A percentile compares a stretch with the other conserved stretches of the same genome.
Evolutionary conservation across 116 monocot genomes (phyloP).

Genomic region (Posidonia oceanica): DNA sequence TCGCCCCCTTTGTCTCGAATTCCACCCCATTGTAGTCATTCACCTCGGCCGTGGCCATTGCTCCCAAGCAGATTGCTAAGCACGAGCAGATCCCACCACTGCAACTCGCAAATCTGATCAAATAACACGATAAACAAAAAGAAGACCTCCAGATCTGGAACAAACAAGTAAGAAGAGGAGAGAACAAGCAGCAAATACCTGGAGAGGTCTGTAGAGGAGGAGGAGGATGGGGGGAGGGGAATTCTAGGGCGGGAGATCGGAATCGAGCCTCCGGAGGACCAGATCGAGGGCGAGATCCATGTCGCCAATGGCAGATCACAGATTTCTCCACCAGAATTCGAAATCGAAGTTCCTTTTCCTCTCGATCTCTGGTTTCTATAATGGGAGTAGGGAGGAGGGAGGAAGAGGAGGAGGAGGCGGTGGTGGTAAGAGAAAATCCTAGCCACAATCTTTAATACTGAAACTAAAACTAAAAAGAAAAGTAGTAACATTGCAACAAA

Average conservation of each 20-base stretch:
- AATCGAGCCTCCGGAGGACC: background rate
- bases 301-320: background rate
- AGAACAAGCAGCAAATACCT: no score
- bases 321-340: background rate
- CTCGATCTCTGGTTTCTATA: no score
- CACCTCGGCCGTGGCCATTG: constrained; percentile 11
- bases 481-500: no score
- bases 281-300: constrained; percentile 1
- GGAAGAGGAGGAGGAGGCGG: no score
- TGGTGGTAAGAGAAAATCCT: no score
- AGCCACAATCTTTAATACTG: no score
- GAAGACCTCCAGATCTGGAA: background rate
- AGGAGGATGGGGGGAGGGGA: background rate
- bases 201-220: no score
- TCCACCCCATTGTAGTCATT: background rate
- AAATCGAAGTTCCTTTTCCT: background rate
- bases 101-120: background rate
- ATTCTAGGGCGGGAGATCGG: background rate
- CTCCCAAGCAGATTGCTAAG: constrained; percentile 4
- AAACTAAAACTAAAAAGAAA: no score
- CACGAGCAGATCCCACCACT: background rate
- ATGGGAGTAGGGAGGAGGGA: background rate
- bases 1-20: background rate
- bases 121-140: background rate
- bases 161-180: background rate